Evolutionary conservation across 2,329 filamentous ascomycete species (phyloP).

Genomic region (Fusarium hostae): DNA sequence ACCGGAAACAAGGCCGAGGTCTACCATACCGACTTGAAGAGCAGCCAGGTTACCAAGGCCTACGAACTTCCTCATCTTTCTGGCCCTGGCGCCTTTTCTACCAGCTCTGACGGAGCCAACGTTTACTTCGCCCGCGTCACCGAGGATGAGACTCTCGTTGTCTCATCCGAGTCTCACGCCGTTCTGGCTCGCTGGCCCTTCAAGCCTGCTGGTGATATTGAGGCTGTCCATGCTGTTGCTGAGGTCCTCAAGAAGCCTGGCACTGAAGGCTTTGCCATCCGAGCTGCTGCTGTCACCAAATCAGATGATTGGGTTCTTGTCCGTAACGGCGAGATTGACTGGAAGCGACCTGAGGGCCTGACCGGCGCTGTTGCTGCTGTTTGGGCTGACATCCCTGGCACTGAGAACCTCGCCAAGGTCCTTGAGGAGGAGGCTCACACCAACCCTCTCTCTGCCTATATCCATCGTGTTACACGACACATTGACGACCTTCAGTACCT

Average conservation of each 20-base stretch:
- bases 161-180: conserved; percentile 81
- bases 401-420: conserved; percentile 80
- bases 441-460: conserved; percentile 82
- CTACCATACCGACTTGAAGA: conserved; percentile 82
- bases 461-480: conserved; percentile 87
- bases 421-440: conserved; percentile 88
- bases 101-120: conserved; percentile 80
- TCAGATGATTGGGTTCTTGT: conserved; percentile 83
- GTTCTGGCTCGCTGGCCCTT: conserved; percentile 79
- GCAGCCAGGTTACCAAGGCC: conserved; percentile 75
- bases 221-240: conserved; percentile 75
- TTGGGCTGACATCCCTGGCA: conserved; percentile 81
- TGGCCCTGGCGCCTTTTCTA: conserved; percentile 80
- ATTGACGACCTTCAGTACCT: conserved; percentile 80
- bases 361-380: conserved; percentile 81
- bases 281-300: conserved; percentile 76
- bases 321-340: conserved; percentile 82
- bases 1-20: conserved; percentile 83
- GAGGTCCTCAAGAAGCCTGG: conserved; percentile 82
- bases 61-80: conserved; percentile 80
- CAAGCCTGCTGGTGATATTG: conserved; percentile 55
- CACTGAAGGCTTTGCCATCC: conserved; percentile 76
- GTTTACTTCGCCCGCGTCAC: conserved; percentile 91
- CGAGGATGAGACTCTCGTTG: conserved; percentile 75
- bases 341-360: conserved; percentile 85